Evolutionary conservation across 768 basidiomycete genomes (phyloP).

Genomic region (Tylopilus rubrobrunneus): DNA sequence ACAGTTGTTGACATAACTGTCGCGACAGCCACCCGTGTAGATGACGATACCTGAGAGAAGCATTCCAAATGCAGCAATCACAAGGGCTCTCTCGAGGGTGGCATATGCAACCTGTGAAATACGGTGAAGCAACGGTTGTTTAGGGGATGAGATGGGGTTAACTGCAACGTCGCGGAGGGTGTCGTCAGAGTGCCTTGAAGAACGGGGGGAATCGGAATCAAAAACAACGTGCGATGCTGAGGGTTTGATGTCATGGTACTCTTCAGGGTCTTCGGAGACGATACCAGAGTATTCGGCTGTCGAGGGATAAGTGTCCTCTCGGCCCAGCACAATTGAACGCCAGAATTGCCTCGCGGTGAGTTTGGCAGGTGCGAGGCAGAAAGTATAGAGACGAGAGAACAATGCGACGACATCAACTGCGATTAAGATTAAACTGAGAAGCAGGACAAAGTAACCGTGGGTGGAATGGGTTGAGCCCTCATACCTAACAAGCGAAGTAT

Average conservation of each 20-base stretch:
- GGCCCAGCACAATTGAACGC: constrained; percentile 53
- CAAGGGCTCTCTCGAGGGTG: constrained; percentile 56
- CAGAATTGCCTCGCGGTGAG: constrained; percentile 51
- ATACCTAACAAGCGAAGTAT: constrained; percentile 49
- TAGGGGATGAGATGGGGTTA: constrained; percentile 8
- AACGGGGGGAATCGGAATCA: constrained; percentile 38
- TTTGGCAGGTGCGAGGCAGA: constrained; percentile 40
- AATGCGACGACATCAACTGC: constrained; percentile 51
- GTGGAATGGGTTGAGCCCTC: constrained; percentile 57
- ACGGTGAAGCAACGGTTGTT: constrained; percentile 32
- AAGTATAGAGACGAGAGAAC: constrained; percentile 48
- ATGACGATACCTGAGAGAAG: constrained; percentile 67
- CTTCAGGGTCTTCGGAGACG: constrained; percentile 50
- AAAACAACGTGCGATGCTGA: constrained; percentile 41
- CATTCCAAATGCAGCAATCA: constrained; percentile 69
- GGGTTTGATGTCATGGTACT: constrained; percentile 46
- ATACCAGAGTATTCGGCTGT: constrained; percentile 56
- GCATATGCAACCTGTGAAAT: constrained; percentile 49
- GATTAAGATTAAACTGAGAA: constrained; percentile 44
- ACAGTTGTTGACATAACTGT: constrained; percentile 74
- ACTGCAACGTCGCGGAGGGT: constrained; percentile 46
- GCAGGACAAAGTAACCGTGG: constrained; percentile 57
- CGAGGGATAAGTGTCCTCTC: constrained; percentile 29
- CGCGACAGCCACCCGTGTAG: constrained; percentile 86
- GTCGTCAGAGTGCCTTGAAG: constrained; percentile 51